Base-by-base conservation (phyloP, 352 stramenopile genomes). In the Pythium rhizo-oryzae region DNA sequence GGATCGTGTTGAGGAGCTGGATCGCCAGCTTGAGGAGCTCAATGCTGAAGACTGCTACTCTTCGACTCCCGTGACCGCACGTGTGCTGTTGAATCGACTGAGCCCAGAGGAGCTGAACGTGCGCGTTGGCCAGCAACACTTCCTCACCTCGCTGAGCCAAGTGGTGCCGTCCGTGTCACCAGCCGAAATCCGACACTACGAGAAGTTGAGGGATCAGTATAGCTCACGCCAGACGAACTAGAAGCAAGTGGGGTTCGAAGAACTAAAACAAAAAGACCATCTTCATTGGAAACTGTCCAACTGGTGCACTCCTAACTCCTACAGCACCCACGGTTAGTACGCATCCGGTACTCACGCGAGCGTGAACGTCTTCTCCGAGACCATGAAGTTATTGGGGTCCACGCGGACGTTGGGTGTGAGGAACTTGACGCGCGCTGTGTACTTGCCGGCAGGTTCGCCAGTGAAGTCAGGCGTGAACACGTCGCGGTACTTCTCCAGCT, bases 131-230 rank as follows among this genome's bases (percentile, higher is more conserved):
- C 76, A 87, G 37, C 24, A 62, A 23, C 82, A 96, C 59, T 93
- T 96, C 49, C 53, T 84, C 28, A 67, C 63, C 8, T 81, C 86
- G 18, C 65, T 94, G 21, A 71, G 71, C 28, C 74, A 84, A 33
- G 79, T 97, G 2, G 77, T 90, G 61, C 89, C 91, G 61, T 97
- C 91, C 0, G 91, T 97, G 25, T 96, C 89, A 9, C 74, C 82
- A 3, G 85, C 88, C 9, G 91, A 97, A 72, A 81, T 97, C 46
- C 65, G 74, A 44, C 91, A 97, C 65, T 97, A 97, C 71, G 91
- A 97, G 64, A 85, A 83, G 25, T 78, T 97, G 37, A 89, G 90
- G 53, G 69, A 85, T 51, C 85, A 97, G 78, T 97, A 94, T 74
- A 96, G 82, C 62, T 92, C 82, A 9, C 83, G 75, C 23, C 74